These are phyloP conservation scores for Candida freyschussii DNA, from an alignment of 1,139 yeast species.

Conservation along the genomic window DNA sequence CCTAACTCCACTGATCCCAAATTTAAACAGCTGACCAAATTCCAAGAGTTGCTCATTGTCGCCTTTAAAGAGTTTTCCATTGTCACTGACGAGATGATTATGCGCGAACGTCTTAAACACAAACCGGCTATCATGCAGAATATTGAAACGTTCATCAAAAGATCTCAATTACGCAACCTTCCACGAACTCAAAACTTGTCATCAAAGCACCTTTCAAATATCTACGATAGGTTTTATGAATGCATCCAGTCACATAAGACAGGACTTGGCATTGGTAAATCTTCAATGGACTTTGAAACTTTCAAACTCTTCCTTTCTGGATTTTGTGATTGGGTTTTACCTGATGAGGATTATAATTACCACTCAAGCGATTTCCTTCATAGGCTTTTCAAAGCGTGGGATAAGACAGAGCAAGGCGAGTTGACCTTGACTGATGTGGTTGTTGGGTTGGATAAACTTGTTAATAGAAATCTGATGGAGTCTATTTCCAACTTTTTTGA, in stretches of 20 bases:
- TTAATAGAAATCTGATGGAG: slow-evolving; percentile 73
- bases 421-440: slow-evolving; percentile 67
- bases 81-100: slow-evolving; percentile 70
- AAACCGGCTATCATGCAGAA: slow-evolving; percentile 78
- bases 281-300: slow-evolving; percentile 67
- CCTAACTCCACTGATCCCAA: slow-evolving; percentile 66
- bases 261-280: slow-evolving; percentile 66
- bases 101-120: slow-evolving; percentile 62
- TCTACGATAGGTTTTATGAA: slow-evolving; percentile 82
- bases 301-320: slow-evolving; percentile 74
- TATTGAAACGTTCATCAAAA: slow-evolving; percentile 83
- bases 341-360: slow-evolving; percentile 32
- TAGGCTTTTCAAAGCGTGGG: slow-evolving; percentile 72
- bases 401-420: slow-evolving; percentile 46
- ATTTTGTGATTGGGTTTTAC: slow-evolving; percentile 70
- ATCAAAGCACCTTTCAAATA: slow-evolving; percentile 54
- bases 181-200: slow-evolving; percentile 65
- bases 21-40: slow-evolving; percentile 66
- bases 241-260: slow-evolving; percentile 65
- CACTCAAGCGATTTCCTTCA: slow-evolving; percentile 49
- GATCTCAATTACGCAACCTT: slow-evolving; percentile 83
- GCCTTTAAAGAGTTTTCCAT: slow-evolving; percentile 88
- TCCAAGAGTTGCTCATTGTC: slow-evolving; percentile 85
- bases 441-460: slow-evolving; percentile 64
- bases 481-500: slow-evolving; percentile 74